These are phyloP conservation scores for Metrosideros polymorpha DNA, from an alignment of 441 rosid genomes.

Conservation along the genomic window DNA sequence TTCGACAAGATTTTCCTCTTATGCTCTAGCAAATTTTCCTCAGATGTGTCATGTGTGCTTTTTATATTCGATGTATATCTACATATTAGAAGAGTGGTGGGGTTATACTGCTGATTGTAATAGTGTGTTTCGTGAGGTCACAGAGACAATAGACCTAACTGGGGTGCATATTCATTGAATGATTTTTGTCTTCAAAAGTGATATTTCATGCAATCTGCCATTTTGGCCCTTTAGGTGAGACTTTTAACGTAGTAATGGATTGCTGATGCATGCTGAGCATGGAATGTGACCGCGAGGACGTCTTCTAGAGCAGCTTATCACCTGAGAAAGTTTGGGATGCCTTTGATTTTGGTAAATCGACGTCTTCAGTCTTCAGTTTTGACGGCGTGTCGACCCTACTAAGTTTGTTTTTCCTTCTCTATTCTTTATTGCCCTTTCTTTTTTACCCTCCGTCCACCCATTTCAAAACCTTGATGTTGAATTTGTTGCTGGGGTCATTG, in stretches of 20 bases:
- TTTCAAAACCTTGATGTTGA: too few relatives aligned
- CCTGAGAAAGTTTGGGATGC: background rate
- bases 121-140: background rate
- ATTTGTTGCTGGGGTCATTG: too few relatives aligned
- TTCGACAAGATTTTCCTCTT: background rate
- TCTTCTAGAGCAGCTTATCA: background rate
- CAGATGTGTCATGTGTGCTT: slow-evolving; percentile 20
- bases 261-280: background rate
- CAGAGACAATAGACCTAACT: background rate
- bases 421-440: too few relatives aligned
- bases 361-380: background rate
- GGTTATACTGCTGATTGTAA: background rate
- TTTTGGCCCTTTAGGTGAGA: background rate
- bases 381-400: too few relatives aligned
- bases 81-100: background rate
- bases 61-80: slow-evolving; percentile 8
- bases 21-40: slow-evolving; percentile 18
- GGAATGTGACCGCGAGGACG: background rate
- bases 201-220: background rate
- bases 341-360: background rate
- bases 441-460: too few relatives aligned
- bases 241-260: background rate
- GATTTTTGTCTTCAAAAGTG: background rate
- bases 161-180: background rate
- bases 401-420: too few relatives aligned